Conservation (phyloP, 148 eudicot species). For the Amaranthus palmeri region DNA sequence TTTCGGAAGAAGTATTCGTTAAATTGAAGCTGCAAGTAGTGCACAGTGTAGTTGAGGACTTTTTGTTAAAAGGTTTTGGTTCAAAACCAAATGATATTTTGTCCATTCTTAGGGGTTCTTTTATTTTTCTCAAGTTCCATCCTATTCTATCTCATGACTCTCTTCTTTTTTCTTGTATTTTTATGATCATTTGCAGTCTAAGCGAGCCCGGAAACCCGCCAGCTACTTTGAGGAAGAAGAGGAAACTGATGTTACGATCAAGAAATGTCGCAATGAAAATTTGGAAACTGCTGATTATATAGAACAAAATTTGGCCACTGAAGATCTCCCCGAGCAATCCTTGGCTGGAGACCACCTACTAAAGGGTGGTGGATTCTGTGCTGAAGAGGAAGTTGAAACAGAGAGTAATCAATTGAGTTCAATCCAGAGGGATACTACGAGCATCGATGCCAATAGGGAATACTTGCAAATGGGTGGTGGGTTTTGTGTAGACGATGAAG, state of each 20-base stretch:
- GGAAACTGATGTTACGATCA: constrained; percentile 28
- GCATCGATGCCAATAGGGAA: constrained; percentile 30
- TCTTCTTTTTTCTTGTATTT: not conserved
- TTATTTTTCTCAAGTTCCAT: not conserved
- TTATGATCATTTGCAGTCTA: constrained; percentile 44
- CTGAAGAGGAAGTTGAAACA: constrained; percentile 31
- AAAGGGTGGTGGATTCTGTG: constrained; percentile 40
- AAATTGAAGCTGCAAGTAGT: not conserved
- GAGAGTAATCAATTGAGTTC: constrained; percentile 11
- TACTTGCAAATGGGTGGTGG: constrained; percentile 72
- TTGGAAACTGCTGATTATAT: constrained; percentile 2
- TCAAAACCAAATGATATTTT: not conserved
- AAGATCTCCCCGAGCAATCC: constrained; percentile 22
- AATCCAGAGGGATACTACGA: constrained; percentile 21
- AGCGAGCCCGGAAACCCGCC: constrained; percentile 55
- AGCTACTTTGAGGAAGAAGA: constrained; percentile 46
- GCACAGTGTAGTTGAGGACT: not conserved
- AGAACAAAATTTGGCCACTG: constrained; percentile 14
- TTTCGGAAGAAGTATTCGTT: not conserved
- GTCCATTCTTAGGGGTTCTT: not conserved
- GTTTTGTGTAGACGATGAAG: constrained; percentile 57
- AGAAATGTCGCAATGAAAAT: constrained; percentile 14
- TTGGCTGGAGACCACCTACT: constrained; percentile 29
- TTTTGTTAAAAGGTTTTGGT: no score
- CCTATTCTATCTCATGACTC: not conserved